Percentiles rank a stretch among this genome's conserved stretches.
Conservation (phyloP, 768 basidiomycete genomes). For the Chalciporus pseudorubinellus region DNA sequence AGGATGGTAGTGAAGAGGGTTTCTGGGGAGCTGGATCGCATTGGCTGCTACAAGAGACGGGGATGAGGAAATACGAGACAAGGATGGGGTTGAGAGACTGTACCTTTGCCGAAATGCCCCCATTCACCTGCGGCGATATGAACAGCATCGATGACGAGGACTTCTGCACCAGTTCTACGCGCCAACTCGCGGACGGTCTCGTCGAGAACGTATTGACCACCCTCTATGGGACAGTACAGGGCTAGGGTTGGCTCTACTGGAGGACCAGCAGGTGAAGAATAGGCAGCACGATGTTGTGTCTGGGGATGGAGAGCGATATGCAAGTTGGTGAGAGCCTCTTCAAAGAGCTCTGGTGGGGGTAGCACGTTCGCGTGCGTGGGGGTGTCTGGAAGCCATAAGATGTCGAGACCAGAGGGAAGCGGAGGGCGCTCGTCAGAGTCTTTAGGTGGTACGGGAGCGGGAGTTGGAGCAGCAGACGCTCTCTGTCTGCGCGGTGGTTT, state of each 20-base stretch:
- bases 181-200: conserved; percentile 79
- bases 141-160: conserved; percentile 79
- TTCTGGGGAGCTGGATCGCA: conserved; percentile 62
- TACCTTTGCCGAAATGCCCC: conserved; percentile 81
- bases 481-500: conserved; percentile 27
- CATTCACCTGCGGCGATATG: conserved; percentile 88
- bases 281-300: conserved; percentile 71
- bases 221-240: conserved; percentile 78
- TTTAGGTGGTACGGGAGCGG: conserved; percentile 6
- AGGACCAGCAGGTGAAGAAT: conserved; percentile 50
- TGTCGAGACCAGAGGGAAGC: conserved; percentile 54
- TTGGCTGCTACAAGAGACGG: conserved; percentile 54
- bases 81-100: conserved; percentile 2
- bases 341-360: conserved; percentile 73
- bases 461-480: not conserved
- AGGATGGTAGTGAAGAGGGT: conserved; percentile 69
- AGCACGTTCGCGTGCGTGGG: conserved; percentile 32
- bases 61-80: conserved; percentile 8
- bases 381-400: conserved; percentile 62
- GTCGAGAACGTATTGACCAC: conserved; percentile 80
- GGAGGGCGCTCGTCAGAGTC: conserved; percentile 36
- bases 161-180: conserved; percentile 68
- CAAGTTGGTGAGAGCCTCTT: conserved; percentile 73
- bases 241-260: conserved; percentile 79
- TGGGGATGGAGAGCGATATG: conserved; percentile 78